Base-by-base conservation (phyloP, 495 filamentous ascomycete species). In the Delitschia confertaspora region DNA sequence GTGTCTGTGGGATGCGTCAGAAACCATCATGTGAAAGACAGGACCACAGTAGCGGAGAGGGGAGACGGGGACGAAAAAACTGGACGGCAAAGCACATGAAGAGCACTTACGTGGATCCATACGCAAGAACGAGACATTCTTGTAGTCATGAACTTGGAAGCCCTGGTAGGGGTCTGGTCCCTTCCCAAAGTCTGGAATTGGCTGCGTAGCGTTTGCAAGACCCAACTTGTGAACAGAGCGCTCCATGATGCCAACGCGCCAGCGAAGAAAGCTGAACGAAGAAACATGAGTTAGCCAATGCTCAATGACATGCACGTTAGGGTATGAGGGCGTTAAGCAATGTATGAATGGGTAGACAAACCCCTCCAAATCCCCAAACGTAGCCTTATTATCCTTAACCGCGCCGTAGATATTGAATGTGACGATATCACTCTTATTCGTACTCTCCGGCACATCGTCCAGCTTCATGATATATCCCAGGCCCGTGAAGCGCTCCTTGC, bases 321-420 rank as follows among this genome's bases (percentile, higher is more conserved):
- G 2, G 33, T 35, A 18, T 18, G 33, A 10, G 8, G 18, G 10
- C n/a, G 3, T 13, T 14, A n/a, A n/a, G n/a, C n/a, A n/a, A n/a
- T n/a, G n/a, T n/a, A n/a, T n/a, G n/a, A n/a, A n/a, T n/a, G 31
- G 37, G 36, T 26, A 3, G 25, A 70, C 77, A 65, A 62, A 89
- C 85, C 83, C 82, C 10, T 87, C 73, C 4, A 82, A 63, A 56
- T 87, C 71, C 3, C 78, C 80, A 64, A 93, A 93, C 0, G 85
- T 87, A 32, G 69, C 69, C 41, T 79, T 72, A 13, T 76, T 68
- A 69, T 87, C 87, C 45, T 82, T 82, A 13, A 60, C 60, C 1
- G 71, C 72, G 2, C 87, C 87, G 60, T 94, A 94, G 55, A 91
- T 76, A 55, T 93, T 91, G 82, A 85, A 93, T 13, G 83, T 88